Percentiles rank a stretch among this genome's conserved stretches.
Conservation (phyloP, 768 basidiomycete genomes). For the Leccinum uliginosum region DNA sequence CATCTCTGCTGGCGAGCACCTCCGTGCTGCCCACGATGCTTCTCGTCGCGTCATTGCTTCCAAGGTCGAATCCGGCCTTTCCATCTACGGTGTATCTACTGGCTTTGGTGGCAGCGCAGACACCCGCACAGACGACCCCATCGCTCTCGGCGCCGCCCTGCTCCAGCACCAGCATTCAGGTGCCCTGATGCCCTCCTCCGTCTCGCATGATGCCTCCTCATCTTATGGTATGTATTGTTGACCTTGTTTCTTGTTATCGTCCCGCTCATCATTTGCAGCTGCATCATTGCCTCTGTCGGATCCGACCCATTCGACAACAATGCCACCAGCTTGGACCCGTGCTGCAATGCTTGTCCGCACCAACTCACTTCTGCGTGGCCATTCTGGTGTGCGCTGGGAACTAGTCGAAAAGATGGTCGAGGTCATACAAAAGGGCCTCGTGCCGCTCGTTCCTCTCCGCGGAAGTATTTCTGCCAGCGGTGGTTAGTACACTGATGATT, state of each 20-base stretch:
- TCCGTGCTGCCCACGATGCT: conserved; percentile 53
- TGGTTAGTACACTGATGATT: conserved; percentile 37
- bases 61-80: conserved; percentile 38
- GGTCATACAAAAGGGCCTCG: conserved; percentile 67
- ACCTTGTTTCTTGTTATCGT: no score
- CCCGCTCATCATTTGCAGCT: conserved; percentile 1
- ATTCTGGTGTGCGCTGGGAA: conserved; percentile 80
- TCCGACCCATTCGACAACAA: conserved; percentile 59
- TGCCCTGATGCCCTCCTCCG: conserved; percentile 56
- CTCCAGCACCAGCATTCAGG: conserved; percentile 81
- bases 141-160: conserved; percentile 75
- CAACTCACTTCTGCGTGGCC: conserved; percentile 86
- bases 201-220: not conserved
- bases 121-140: conserved; percentile 71
- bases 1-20: conserved; percentile 18
- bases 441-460: conserved; percentile 75
- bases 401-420: conserved; percentile 76
- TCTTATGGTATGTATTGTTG: conserved; percentile 3
- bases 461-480: conserved; percentile 83
- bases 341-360: conserved; percentile 84
- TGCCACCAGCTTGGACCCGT: conserved; percentile 87
- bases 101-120: conserved; percentile 90
- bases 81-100: conserved; percentile 79
- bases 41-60: conserved; percentile 37
- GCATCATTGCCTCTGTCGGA: conserved; percentile 61